These are phyloP conservation scores for Trebouxia sp. DNA, from an alignment of 139 green algal genomes.

Conservation along the genomic window DNA sequence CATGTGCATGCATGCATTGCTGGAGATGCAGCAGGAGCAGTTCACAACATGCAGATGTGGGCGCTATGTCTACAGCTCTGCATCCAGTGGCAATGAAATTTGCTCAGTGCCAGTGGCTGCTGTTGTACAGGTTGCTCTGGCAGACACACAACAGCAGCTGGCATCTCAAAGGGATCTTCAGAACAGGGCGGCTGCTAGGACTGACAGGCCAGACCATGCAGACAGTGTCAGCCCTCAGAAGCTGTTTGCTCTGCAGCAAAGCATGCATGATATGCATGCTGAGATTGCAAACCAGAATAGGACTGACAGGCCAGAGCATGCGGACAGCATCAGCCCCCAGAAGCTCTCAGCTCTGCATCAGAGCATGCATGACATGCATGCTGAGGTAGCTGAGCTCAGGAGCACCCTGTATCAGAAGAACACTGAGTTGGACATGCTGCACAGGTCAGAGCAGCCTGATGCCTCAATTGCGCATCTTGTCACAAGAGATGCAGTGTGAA, in stretches of 20 bases:
- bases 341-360: conserved; percentile 2
- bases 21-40: too few species aligned
- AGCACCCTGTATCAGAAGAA: neutral
- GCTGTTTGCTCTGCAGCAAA: conserved; percentile 5
- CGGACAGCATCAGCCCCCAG: neutral
- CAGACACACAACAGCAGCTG: neutral
- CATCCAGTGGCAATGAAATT: too few species aligned
- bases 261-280: too few species aligned
- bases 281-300: too few species aligned
- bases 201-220: neutral
- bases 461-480: too few species aligned
- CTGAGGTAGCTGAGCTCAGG: neutral
- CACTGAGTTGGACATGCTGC: neutral
- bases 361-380: conserved; percentile 16
- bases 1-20: too few species aligned
- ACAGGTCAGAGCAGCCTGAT: neutral
- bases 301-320: neutral
- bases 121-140: neutral
- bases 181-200: neutral
- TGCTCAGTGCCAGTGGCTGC: too few species aligned
- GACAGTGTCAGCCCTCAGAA: conserved; percentile 11
- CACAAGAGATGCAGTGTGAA: too few species aligned
- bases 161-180: neutral
- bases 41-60: too few species aligned
- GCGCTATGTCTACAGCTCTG: too few species aligned